Percentiles rank a stretch among this genome's conserved stretches.
Conservation (phyloP, 495 filamentous ascomycete genomes). For the Aspergillus nanangensis region DNA sequence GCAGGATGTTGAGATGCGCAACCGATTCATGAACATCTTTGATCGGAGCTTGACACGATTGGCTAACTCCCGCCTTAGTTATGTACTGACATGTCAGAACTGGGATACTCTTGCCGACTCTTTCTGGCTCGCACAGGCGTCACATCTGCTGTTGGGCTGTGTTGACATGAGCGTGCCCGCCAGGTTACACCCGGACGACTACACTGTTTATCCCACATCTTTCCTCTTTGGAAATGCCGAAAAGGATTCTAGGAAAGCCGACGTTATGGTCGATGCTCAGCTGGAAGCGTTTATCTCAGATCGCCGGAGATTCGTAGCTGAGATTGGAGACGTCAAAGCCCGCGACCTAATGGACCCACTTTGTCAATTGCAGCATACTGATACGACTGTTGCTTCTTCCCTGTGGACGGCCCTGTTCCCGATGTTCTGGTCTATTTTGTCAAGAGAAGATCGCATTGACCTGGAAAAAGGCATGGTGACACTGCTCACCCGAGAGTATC, state of each 20-base stretch:
- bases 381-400: constrained; percentile 70
- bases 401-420: constrained; percentile 91
- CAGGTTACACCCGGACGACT: constrained; percentile 77
- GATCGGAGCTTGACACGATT: constrained; percentile 85
- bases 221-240: constrained; percentile 58
- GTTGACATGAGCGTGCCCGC: constrained; percentile 76
- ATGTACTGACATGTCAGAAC: constrained; percentile 88
- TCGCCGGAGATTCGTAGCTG: constrained; percentile 75
- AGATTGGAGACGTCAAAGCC: constrained; percentile 77
- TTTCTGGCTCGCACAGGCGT: constrained; percentile 94
- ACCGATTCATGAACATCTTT: constrained; percentile 91
- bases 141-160: constrained; percentile 83
- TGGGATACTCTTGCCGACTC: constrained; percentile 94
- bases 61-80: constrained; percentile 78
- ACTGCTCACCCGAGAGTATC: constrained; percentile 90
- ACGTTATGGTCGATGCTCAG: constrained; percentile 73
- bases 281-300: constrained; percentile 73
- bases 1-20: constrained; percentile 94
- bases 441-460: constrained; percentile 84
- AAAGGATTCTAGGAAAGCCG: constrained; percentile 66
- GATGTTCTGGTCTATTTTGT: constrained; percentile 84
- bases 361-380: constrained; percentile 90
- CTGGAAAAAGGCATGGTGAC: constrained; percentile 83
- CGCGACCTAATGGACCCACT: constrained; percentile 88
- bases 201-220: constrained; percentile 66